Evolutionary conservation across 2,329 filamentous ascomycete species (phyloP).

Genomic region (Capronia americana): DNA sequence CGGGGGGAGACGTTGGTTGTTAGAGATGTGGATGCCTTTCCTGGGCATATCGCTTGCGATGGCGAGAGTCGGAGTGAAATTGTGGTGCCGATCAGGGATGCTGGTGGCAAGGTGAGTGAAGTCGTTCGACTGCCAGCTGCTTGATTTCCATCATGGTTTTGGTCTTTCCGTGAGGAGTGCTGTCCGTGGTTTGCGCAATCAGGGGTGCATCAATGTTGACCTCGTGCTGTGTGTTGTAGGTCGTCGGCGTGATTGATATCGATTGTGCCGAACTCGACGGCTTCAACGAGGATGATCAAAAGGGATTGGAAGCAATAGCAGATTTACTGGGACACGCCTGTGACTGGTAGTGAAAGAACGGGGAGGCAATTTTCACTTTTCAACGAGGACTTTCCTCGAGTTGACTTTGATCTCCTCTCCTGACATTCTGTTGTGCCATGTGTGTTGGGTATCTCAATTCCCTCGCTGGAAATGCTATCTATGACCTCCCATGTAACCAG

Average conservation of each 20-base stretch:
- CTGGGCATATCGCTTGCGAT: constrained; percentile 59
- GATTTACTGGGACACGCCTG: constrained; percentile 49
- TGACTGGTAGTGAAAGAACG: constrained; percentile 45
- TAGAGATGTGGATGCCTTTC: constrained; percentile 52
- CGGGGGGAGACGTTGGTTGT: constrained; percentile 50
- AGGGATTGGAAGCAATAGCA: constrained; percentile 52
- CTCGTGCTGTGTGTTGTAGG: constrained; percentile 41
- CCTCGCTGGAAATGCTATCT: constrained; percentile 11
- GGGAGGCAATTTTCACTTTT: neutral
- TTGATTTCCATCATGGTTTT: neutral
- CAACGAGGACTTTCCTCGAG: neutral
- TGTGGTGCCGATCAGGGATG: constrained; percentile 55
- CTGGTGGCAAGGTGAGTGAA: constrained; percentile 47
- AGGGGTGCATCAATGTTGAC: neutral
- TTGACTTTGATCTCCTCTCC: neutral
- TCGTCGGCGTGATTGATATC: constrained; percentile 57
- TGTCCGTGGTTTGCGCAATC: neutral
- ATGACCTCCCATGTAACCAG: neutral
- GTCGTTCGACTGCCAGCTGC: neutral
- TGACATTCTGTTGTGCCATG: neutral
- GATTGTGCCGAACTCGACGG: constrained; percentile 53
- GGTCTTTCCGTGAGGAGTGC: neutral
- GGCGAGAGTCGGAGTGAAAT: constrained; percentile 57
- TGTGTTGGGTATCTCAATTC: constrained; percentile 10
- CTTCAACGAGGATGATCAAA: constrained; percentile 54